Percentiles rank a stretch among this genome's conserved stretches.
Conservation (phyloP, 2,329 filamentous ascomycete genomes). For the Colletotrichum sansevieriae region DNA sequence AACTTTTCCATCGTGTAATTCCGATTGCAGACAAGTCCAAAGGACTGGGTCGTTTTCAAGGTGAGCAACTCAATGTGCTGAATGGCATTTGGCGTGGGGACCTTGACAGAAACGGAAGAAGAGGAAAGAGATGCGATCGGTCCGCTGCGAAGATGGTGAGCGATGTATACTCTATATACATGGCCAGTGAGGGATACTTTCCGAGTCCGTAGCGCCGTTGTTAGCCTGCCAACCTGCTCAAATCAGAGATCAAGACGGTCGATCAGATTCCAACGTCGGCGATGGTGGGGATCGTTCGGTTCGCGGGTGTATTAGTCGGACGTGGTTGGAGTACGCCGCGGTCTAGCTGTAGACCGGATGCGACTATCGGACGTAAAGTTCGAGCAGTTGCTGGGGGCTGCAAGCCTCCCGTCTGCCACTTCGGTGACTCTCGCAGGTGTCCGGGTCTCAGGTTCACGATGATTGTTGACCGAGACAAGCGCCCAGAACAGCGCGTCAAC, state of each 20-base stretch:
- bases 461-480: not conserved
- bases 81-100: not conserved
- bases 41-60: constrained; percentile 11
- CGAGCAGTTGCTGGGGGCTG: not conserved
- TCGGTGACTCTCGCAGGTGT: not conserved
- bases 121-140: too few species aligned
- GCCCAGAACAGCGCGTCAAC: not conserved
- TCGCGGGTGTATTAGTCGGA: not conserved
- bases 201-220: not conserved
- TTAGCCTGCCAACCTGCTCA: not conserved
- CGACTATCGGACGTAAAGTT: not conserved
- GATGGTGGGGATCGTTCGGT: not conserved
- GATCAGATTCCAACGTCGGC: constrained; percentile 4
- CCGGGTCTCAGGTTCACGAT: not conserved
- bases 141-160: too few species aligned
- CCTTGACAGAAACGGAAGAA: not conserved
- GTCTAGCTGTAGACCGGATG: not conserved
- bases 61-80: not conserved
- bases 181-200: not conserved
- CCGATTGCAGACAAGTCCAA: constrained; percentile 12
- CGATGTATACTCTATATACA: not conserved
- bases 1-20: not conserved
- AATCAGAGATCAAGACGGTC: not conserved
- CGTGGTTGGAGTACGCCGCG: not conserved
- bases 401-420: not conserved